These are phyloP conservation scores for Maudiozyma turicensis DNA, from an alignment of 805 yeast species.

Conservation along the genomic window DNA sequence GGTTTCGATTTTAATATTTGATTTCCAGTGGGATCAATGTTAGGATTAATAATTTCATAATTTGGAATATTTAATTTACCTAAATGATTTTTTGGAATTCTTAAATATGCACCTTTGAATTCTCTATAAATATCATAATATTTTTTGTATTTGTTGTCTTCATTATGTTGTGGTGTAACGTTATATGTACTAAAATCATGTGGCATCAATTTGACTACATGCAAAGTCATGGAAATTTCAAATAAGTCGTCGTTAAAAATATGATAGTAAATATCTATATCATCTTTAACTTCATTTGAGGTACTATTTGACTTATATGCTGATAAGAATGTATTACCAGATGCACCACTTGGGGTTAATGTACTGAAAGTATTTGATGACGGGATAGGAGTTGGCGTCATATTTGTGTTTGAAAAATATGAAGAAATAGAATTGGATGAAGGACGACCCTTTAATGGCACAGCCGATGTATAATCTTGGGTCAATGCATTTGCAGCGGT, in stretches of 20 bases:
- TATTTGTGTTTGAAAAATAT: conserved; percentile 8
- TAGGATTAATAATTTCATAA: conserved; percentile 17
- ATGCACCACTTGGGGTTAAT: background rate
- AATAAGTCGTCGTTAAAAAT: conserved; percentile 10
- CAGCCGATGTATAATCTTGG: background rate
- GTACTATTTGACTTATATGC: background rate
- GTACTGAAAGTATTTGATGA: background rate
- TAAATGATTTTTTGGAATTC: conserved; percentile 23
- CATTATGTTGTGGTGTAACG: background rate
- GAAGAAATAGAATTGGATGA: conserved; percentile 21
- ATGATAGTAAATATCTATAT: conserved; percentile 20
- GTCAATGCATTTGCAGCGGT: background rate
- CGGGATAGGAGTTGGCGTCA: background rate
- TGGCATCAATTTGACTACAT: conserved; percentile 1
- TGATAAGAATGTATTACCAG: background rate
- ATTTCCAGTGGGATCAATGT: background rate
- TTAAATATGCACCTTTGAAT: conserved; percentile 29
- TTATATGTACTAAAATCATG: background rate
- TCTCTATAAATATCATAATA: conserved; percentile 16
- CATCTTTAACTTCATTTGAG: conserved; percentile 8
- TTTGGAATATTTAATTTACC: conserved; percentile 15
- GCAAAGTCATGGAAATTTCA: background rate
- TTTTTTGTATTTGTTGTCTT: conserved; percentile 13
- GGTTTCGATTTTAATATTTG: conserved; percentile 1
- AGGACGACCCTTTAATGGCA: conserved; percentile 6